These are phyloP conservation scores for Pseudogymnoascus sp. DNA, from an alignment of 2,329 filamentous ascomycete genomes.

Conservation along the genomic window DNA sequence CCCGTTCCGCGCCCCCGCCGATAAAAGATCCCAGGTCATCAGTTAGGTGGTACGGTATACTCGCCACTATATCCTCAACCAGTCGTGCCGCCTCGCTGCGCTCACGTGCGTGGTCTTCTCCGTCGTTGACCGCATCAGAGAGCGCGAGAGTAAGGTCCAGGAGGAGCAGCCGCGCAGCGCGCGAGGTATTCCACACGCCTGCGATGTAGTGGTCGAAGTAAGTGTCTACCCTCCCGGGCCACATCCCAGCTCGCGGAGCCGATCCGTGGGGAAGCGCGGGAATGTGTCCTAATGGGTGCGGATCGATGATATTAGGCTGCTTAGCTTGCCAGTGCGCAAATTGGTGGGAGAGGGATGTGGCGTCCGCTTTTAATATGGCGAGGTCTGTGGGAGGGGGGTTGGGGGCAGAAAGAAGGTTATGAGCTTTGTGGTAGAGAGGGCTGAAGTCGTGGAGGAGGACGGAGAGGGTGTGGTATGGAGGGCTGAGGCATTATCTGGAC, in stretches of 20 bases:
- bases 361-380: conserved; percentile 8
- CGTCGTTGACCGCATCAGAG: background rate
- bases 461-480: background rate
- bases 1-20: background rate
- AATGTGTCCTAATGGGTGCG: conserved; percentile 12
- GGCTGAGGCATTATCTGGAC: background rate
- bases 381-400: background rate
- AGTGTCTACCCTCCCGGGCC: conserved; percentile 49
- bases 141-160: conserved; percentile 40
- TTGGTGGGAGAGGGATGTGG: conserved; percentile 1
- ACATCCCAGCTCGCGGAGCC: conserved; percentile 39
- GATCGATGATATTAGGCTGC: conserved; percentile 14
- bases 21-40: conserved; percentile 19
- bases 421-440: background rate
- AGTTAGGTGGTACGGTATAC: conserved; percentile 22
- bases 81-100: conserved; percentile 8
- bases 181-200: conserved; percentile 48
- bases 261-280: background rate
- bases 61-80: conserved; percentile 17
- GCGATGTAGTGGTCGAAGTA: conserved; percentile 52
- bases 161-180: conserved; percentile 45
- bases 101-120: background rate
- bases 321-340: conserved; percentile 16
- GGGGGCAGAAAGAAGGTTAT: background rate
- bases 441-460: background rate